These are phyloP conservation scores for Cryphonectria japonica DNA, from an alignment of 2,329 filamentous ascomycete genomes.

Conservation along the genomic window DNA sequence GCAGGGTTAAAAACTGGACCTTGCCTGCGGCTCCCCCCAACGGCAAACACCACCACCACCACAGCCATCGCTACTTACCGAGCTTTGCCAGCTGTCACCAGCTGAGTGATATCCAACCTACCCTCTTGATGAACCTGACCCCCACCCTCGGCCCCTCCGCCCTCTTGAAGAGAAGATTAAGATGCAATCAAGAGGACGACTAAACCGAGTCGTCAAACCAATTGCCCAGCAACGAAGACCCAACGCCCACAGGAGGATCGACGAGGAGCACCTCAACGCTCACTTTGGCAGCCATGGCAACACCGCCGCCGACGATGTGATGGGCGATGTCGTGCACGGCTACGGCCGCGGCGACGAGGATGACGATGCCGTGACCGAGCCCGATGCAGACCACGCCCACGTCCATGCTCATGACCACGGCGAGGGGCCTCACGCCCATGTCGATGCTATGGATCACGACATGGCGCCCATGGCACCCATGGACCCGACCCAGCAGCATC, in stretches of 20 bases:
- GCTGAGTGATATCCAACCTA: conserved; percentile 14
- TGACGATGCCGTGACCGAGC: conserved; percentile 14
- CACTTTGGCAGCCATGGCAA: conserved; percentile 26
- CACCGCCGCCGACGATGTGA: conserved; percentile 19
- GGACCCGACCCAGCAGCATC: conserved; percentile 23
- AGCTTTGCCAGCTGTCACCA: conserved; percentile 24
- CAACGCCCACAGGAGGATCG: conserved; percentile 24
- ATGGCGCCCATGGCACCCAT: conserved; percentile 29
- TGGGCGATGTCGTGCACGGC: conserved; percentile 17
- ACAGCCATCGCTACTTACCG: not conserved
- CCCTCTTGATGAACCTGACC: conserved; percentile 1
- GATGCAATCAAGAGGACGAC: conserved; percentile 20
- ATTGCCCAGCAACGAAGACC: conserved; percentile 18
- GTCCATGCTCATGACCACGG: conserved; percentile 12
- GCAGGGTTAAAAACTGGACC: conserved; percentile 6
- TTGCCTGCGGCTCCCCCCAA: not conserved
- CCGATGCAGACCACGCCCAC: conserved; percentile 9
- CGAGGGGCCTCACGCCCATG: conserved; percentile 1
- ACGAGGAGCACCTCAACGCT: conserved; percentile 27
- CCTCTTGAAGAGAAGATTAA: not conserved
- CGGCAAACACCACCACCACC: conserved; percentile 5
- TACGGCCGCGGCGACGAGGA: conserved; percentile 16
- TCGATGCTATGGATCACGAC: conserved; percentile 26
- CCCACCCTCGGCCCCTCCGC: not conserved
- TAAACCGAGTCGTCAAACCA: conserved; percentile 24